Percentiles rank a stretch among this genome's conserved stretches.
phyloP scores from a whole-genome alignment of 805 yeast species.

The Yarrowia bubula region DNA sequence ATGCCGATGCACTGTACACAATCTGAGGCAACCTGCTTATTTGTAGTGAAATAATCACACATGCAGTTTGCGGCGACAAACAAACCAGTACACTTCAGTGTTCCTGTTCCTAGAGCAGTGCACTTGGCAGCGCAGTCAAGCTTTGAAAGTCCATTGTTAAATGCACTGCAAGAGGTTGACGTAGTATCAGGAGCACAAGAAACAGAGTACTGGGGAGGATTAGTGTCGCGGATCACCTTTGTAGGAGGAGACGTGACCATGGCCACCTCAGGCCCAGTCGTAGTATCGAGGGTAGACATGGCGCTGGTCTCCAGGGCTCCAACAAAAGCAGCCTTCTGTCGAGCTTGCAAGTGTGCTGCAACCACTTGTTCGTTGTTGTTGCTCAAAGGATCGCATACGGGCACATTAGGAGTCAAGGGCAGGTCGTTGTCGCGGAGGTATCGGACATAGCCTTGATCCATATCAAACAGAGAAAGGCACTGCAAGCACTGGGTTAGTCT shows the following conservation, averaged over 20 bases:
- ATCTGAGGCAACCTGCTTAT: background rate
- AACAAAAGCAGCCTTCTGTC: background rate
- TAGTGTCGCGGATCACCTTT: background rate
- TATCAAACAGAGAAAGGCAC: background rate
- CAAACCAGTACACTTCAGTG: background rate
- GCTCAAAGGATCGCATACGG: background rate
- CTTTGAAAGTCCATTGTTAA: background rate
- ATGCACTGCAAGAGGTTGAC: background rate
- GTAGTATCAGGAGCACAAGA: background rate
- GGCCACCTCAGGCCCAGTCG: background rate
- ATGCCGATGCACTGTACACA: background rate
- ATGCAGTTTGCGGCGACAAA: background rate
- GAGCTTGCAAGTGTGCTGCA: background rate
- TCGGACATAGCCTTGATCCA: background rate
- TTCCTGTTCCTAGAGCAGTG: background rate
- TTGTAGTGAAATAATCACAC: background rate
- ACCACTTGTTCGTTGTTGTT: background rate
- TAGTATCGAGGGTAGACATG: background rate
- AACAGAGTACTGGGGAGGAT: background rate
- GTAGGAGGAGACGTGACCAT: background rate
- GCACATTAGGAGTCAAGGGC: background rate
- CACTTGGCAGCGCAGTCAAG: background rate
- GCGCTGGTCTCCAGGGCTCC: background rate
- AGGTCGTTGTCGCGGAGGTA: background rate
- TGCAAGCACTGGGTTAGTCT: constrained; percentile 9